Percentiles rank a stretch among this genome's conserved stretches.
Evolutionary conservation across 2,329 filamentous ascomycete species (phyloP).

Genomic region (Colletotrichum sp.): DNA sequence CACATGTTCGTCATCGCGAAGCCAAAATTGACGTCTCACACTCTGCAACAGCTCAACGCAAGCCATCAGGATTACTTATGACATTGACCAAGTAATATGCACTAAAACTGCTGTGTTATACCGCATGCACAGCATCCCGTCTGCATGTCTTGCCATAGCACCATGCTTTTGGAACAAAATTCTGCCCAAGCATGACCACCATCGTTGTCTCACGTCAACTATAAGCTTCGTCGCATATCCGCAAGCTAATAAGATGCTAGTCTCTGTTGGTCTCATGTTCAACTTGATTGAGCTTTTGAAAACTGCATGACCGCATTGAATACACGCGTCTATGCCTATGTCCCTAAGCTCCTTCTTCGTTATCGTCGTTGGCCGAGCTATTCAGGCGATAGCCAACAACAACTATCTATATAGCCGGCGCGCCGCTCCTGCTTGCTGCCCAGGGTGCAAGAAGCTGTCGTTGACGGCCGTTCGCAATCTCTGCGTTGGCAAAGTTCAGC

Average conservation of each 20-base stretch:
- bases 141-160: not conserved
- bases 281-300: not conserved
- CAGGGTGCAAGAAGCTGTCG: not conserved
- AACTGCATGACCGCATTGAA: not conserved
- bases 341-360: conserved; percentile 6
- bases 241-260: not conserved
- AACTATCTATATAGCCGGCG: conserved; percentile 15
- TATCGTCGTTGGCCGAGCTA: conserved; percentile 12
- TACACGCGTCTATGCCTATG: not conserved
- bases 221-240: not conserved
- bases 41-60: not conserved
- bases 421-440: not conserved
- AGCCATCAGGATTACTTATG: not conserved
- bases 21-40: not conserved
- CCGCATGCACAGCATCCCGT: not conserved
- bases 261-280: not conserved
- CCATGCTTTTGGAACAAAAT: not conserved
- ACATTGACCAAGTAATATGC: not conserved
- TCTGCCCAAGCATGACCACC: not conserved
- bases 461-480: not conserved
- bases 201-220: not conserved
- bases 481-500: not conserved
- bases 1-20: not conserved
- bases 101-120: not conserved
- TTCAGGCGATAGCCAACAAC: conserved; percentile 14